Evolutionary conservation across 2,329 filamentous ascomycete species (phyloP), one percentile per base, ranked within the genome.

Genomic region (Clathrospora elynae): DNA sequence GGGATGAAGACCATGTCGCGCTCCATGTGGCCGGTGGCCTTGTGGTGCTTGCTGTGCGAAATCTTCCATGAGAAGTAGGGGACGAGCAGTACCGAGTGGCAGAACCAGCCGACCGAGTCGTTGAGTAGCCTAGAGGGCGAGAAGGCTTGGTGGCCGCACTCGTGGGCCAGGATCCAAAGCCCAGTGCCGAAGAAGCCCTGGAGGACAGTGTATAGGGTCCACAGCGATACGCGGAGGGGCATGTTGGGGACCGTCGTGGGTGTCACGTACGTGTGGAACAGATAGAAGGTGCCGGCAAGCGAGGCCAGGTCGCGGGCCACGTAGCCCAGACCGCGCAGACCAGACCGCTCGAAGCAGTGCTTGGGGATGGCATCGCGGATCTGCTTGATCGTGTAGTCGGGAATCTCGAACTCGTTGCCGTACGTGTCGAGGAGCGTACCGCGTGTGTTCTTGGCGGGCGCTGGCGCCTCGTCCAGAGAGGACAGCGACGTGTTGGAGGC

Each of bases 1-100:
- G 93, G 93, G n/a, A 97, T 80, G 71, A 96, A 97, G 53, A 97
- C 93, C 93, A 99, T 99, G 75, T 99, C 93, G 59, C 92, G 89
- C 75, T 95, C 90, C 76, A 99, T 85, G 80, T 99, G 84, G 62
- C 91, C 93, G 25, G 93, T 99, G 54, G 91, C 90, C 82, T 97
- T 97, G 87, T 99, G 93, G 79, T 99, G 93, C 84, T 96, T 96
- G 78, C 90, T 88, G 78, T 99, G 93, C 57, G 90, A 96, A 75
- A 97, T 91, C 78, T 99, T 95, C 93, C 93, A 99, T 70, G 90
- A 95, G 78, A 96, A 99, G 78, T 97, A 99, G 14, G 93, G 93
- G 34, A 99, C 92, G 42, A 96, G 79, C 25, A 96, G 83, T 30
- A 84, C 73, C 24, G 91, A 96, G 78, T 97, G 92, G 61, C 89